Evolutionary conservation across 2,329 filamentous ascomycete genomes (phyloP), one percentile per base, ranked within the genome.

Genomic region (Phyllosticta citrichinensis): DNA sequence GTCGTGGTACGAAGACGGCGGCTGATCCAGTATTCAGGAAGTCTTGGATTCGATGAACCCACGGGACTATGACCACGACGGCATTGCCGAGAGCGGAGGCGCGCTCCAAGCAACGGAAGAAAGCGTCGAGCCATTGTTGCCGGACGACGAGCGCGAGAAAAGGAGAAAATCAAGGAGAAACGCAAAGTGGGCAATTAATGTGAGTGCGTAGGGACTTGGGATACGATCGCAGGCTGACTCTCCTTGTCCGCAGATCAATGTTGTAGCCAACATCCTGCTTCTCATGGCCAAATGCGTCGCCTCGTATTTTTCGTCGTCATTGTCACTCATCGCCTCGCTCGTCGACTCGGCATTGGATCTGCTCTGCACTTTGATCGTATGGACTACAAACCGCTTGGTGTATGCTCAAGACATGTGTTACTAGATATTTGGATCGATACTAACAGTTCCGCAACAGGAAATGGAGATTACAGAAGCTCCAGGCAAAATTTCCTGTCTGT

Each of bases 321-420:
- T 86, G 6, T 86, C 83, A 1, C 75, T 86, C 19, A 80, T 86
- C 35, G 83, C 83, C 11, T 84, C 81, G 20, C 76, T 85, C 10
- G 81, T 85, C 14, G 83, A 87, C 68, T 84, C 82, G 1, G 82
- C 81, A 1, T 75, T 85, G 19, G 83, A 86, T 63, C 73, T 85
- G 19, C 76, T 86, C 2, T 84, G 82, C 67, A 85, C 83, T 0
- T 70, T 81, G 40, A 86, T 85, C 62, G 80, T 86, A 24, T 85
- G 82, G 80, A 77, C 77, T 0, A 85, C 83, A 2, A 85, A 83
- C 65, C 77, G 74, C 57, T 67, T 85, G 52, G 84, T 86, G 2
- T 47, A n/a, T n/a, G 40, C n/a, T 1, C 17, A 5, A 19, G 6
- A n/a, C 14, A n/a, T 40, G 2, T 5, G 5, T 47, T n/a, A 1